A percentile compares a stretch with the other conserved stretches of the same genome.
Evolutionary conservation across 192 early-diverging fungal genomes (phyloP).

Genomic region (Coemansia reversa): DNA sequence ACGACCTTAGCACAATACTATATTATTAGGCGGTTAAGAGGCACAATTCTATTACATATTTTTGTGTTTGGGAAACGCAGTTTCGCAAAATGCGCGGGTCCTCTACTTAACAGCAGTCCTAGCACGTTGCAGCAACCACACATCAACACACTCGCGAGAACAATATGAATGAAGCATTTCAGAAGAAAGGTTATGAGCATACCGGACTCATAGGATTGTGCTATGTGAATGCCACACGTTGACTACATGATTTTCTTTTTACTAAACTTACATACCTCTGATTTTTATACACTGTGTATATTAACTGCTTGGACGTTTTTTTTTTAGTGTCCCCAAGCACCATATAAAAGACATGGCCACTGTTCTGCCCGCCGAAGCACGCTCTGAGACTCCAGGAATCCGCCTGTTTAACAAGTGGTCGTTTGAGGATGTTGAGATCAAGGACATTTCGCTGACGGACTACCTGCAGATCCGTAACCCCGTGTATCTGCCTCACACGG

Average conservation of each 20-base stretch:
- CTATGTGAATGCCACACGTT: not conserved
- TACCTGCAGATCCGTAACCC: conserved; percentile 91
- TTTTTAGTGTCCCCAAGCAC: conserved; percentile 29
- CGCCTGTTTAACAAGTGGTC: conserved; percentile 87
- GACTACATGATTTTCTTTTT: not conserved
- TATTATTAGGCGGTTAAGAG: too few relatives aligned
- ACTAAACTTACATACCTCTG: too few relatives aligned
- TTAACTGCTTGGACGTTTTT: too few relatives aligned
- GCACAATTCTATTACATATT: too few relatives aligned
- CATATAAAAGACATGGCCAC: conserved; percentile 45
- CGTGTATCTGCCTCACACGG: conserved; percentile 97
- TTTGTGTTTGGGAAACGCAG: too few relatives aligned
- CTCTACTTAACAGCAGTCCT: too few relatives aligned
- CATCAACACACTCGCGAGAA: too few relatives aligned
- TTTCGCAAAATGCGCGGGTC: too few relatives aligned
- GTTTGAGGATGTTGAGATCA: conserved; percentile 85
- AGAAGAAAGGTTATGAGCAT: not conserved
- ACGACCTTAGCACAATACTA: too few relatives aligned
- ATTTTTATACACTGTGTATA: too few relatives aligned
- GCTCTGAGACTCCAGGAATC: conserved; percentile 48
- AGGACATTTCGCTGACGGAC: conserved; percentile 86
- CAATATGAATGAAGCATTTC: conserved; percentile 3
- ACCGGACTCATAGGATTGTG: not conserved
- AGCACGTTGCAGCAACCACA: too few relatives aligned
- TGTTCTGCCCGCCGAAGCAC: conserved; percentile 56